These are phyloP conservation scores for Trypanosoma mega DNA, from an alignment of 208 protist genomes.

Conservation along the genomic window DNA sequence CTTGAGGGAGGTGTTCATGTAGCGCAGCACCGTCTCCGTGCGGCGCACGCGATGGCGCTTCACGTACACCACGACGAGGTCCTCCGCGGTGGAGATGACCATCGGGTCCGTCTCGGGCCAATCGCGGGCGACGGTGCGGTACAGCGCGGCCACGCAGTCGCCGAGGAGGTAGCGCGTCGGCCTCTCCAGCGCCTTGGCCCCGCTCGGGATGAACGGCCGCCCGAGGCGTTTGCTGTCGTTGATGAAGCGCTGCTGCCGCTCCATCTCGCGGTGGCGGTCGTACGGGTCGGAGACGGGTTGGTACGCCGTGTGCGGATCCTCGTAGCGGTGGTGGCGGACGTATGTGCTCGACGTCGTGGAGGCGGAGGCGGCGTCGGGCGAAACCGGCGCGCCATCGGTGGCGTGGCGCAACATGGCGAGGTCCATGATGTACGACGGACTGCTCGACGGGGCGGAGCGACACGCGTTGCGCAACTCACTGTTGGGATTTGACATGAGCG, in stretches of 20 bases:
- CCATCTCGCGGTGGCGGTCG: constrained; percentile 57
- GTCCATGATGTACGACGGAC: not conserved
- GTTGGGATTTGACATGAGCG: too few species aligned
- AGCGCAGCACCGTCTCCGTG: constrained; percentile 51
- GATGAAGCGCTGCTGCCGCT: constrained; percentile 63
- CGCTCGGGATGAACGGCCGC: constrained; percentile 68
- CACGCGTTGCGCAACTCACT: not conserved
- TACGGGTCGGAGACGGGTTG: constrained; percentile 59
- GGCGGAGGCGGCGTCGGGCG: not conserved
- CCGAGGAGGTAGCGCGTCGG: constrained; percentile 80
- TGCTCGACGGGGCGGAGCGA: not conserved
- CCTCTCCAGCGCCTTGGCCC: constrained; percentile 34
- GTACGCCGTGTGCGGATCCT: constrained; percentile 33
- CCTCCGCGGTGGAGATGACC: constrained; percentile 85
- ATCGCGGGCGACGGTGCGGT: constrained; percentile 58
- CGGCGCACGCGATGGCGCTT: constrained; percentile 29
- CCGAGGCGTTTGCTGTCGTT: constrained; percentile 63
- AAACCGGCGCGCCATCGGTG: too few species aligned
- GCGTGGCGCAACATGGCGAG: constrained; percentile 1
- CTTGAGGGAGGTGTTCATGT: constrained; percentile 79
- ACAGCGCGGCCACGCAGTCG: constrained; percentile 76
- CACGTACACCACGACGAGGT: constrained; percentile 86
- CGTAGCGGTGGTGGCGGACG: constrained; percentile 50
- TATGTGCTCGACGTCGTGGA: constrained; percentile 29
- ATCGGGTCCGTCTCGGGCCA: constrained; percentile 71